Base-by-base conservation (phyloP, 805 yeast genomes). In the Wickerhamiella azyma region DNA sequence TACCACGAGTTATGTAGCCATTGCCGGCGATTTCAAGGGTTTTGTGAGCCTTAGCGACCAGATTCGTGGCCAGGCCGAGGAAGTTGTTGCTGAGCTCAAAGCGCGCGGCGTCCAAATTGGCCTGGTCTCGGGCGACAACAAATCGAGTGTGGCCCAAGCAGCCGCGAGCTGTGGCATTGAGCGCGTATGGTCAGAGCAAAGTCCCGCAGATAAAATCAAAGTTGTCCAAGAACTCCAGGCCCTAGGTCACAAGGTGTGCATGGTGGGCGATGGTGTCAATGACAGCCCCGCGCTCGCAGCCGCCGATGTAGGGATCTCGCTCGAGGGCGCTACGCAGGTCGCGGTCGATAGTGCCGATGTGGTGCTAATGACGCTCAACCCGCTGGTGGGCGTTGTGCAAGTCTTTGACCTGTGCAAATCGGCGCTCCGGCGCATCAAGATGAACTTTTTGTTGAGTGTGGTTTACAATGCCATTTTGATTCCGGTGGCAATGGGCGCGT, bases 281-380 rank as follows among this genome's bases (percentile, higher is more conserved):
- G 99, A 92, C 60, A 94, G 97, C 0, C 96, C 98, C 0, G 97
- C 97, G 0, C 70, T 92, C 46, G 94, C 85, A 1, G 73, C 81
- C 47, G 82, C 96, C 1, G 85, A 86, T 53, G 65, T 92, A 16
- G 98, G 98, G 19, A 77, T 94, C 55, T 92, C 97, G 9, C 76
- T 94, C 48, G 80, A 94, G 9, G 75, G 94, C 0, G 96, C 97
- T 5, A 84, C 97, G 0, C 97, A 92, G 57, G 84, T 92, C 54
- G 97, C 98, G 1, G 81, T 92, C 53, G 96, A 88, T 53, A 84
- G 95, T n/a, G 96, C 98, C 0, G 95, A 86, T 61, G 74, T 92
- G 33, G 95, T 92, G 16, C 66, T 92, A 13, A 56, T 62, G 18
- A 57, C 61, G n/a, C 52, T 52, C 18, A 59, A 59, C 30, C 62